Base-by-base conservation (phyloP, 2,329 filamentous ascomycete species). In the Apiospora malaysiana region DNA sequence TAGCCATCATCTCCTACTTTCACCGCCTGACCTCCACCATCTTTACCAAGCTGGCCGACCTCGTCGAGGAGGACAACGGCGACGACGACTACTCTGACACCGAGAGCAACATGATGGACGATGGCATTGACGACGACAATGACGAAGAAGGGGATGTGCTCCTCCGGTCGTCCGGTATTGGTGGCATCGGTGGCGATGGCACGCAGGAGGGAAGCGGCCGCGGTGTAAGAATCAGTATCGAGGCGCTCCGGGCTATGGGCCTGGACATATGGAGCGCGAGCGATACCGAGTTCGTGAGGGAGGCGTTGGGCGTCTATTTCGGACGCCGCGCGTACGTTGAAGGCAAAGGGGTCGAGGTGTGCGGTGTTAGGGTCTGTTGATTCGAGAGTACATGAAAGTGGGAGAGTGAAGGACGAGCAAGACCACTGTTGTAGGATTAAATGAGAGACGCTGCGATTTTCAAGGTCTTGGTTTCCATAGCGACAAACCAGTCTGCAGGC, bases 1-100 rank as follows among this genome's bases (percentile, higher is more conserved):
- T 94, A 72, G 89, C 91, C 51, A 88, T 94, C 68, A 93, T 95
- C 70, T 91, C 92, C 1, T 96, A 94, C 80, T 95, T 95, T 80
- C 93, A 95, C 81, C 89, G 93, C 1, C 85, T 94, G 68, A 94
- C 93, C 0, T 87, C 88, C 2, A 85, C 89, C 75, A 85, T 94
- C 59, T 82, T 95, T 27, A 85, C 86, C 0, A 87, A 88, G 3
- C 79, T 94, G 69, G 86, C 87, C 0, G 78, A 81, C 51, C 71
- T 78, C 8, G 77, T 77, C 7, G 79, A 80, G 7, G 80, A 82
- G 14, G 40, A 69, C 37, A 18, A 18, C 40, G 68, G 37, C 47
- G 16, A 46, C 40, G 27, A 18, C 49, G 49, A 56, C 45, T 59
- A 23, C 32, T 43, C 67, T 18, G 67, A 56, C n/a, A 27, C 67